Conservation (phyloP, 495 filamentous ascomycete genomes). For the Daldinia loculata region DNA sequence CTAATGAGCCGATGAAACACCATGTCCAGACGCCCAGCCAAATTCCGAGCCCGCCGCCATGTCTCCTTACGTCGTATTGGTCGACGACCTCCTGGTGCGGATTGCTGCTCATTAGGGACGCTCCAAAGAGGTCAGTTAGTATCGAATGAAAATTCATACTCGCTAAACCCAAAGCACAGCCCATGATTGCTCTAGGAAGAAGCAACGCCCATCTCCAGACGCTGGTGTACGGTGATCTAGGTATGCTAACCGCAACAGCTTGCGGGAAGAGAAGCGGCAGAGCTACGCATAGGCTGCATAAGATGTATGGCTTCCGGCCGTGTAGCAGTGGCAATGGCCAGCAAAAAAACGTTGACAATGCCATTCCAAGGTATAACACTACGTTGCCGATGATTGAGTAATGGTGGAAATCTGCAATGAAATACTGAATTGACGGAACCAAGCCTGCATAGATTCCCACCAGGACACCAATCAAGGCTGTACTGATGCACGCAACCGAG, state of each 20-base stretch:
- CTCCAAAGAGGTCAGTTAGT: slow-evolving; percentile 77
- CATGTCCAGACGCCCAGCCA: slow-evolving; percentile 83
- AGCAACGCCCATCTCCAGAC: slow-evolving; percentile 68
- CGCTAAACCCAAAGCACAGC: slow-evolving; percentile 74
- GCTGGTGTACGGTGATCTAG: slow-evolving; percentile 63
- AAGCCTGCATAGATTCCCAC: slow-evolving; percentile 79
- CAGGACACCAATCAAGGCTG: slow-evolving; percentile 70
- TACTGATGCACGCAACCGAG: slow-evolving; percentile 73
- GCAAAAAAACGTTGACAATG: slow-evolving; percentile 70
- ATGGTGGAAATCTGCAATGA: slow-evolving; percentile 70
- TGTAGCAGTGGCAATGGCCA: slow-evolving; percentile 82
- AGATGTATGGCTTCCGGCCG: slow-evolving; percentile 76
- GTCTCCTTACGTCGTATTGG: slow-evolving; percentile 68
- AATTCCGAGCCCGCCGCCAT: slow-evolving; percentile 77
- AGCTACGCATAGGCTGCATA: slow-evolving; percentile 69
- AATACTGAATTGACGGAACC: slow-evolving; percentile 78
- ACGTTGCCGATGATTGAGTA: slow-evolving; percentile 76
- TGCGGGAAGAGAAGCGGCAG: slow-evolving; percentile 80
- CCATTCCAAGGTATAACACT: slow-evolving; percentile 72
- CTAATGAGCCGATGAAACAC: slow-evolving; percentile 73
- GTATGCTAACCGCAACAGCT: slow-evolving; percentile 65
- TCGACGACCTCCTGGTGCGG: slow-evolving; percentile 75
- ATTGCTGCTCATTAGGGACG: slow-evolving; percentile 72
- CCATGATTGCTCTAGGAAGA: slow-evolving; percentile 68
- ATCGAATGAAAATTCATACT: slow-evolving; percentile 77